Percentiles rank a stretch among this genome's conserved stretches.
Conservation (phyloP, 495 filamentous ascomycete species). For the Tuber calosporum region DNA sequence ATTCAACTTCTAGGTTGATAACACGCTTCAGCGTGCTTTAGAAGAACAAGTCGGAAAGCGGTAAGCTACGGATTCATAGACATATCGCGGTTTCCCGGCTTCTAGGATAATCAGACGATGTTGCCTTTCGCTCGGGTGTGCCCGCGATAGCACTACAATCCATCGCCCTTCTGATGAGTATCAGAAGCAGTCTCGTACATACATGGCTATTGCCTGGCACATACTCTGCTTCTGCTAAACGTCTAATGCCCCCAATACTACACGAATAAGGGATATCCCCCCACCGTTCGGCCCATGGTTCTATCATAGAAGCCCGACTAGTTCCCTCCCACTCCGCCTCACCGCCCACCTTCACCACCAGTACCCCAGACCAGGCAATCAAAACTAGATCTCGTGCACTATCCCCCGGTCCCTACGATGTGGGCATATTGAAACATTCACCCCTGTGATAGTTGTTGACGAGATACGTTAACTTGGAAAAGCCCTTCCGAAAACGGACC, state of each 20-base stretch:
- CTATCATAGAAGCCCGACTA: background rate
- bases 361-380: background rate
- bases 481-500: background rate
- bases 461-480: background rate
- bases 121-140: too few relatives aligned
- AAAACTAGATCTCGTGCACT: background rate
- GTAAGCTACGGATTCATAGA: background rate
- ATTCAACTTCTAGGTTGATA: too few relatives aligned
- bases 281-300: background rate
- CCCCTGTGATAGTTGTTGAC: background rate
- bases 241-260: background rate
- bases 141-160: too few relatives aligned
- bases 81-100: background rate
- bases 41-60: too few relatives aligned
- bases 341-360: too few relatives aligned
- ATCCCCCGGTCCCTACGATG: background rate
- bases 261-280: background rate
- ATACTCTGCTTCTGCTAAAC: background rate
- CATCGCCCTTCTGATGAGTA: background rate
- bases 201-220: background rate
- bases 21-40: too few relatives aligned
- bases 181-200: background rate
- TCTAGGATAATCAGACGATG: background rate
- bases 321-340: background rate
- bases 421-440: background rate